Evolutionary conservation across 1,284 basidiomycete species (phyloP).

Genomic region (Leccinum insolens): DNA sequence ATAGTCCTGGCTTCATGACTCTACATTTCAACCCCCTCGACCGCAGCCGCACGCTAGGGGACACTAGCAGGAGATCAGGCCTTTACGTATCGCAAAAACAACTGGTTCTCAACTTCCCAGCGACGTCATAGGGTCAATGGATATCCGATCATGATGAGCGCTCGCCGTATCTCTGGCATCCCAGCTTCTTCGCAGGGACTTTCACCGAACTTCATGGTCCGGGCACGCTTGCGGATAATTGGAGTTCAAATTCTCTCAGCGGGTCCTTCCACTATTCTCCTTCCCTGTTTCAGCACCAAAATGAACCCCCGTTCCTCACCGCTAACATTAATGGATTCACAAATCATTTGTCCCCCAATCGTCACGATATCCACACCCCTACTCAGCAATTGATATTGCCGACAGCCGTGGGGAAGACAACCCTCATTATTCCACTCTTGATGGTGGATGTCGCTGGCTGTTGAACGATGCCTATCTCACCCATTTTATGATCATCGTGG

Average conservation of each 20-base stretch:
- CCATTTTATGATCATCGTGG: not conserved
- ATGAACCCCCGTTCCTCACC: not conserved
- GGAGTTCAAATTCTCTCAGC: not conserved
- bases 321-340: not conserved
- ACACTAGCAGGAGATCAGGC: not conserved
- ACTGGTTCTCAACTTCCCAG: not conserved
- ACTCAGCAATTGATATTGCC: too few relatives aligned
- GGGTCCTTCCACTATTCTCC: not conserved
- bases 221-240: not conserved
- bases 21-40: not conserved
- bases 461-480: not conserved
- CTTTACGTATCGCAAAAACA: not conserved
- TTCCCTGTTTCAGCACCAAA: not conserved
- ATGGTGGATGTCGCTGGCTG: not conserved
- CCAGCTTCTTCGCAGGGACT: not conserved
- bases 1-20: not conserved
- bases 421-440: not conserved
- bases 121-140: not conserved
- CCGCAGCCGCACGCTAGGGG: not conserved
- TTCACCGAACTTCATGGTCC: not conserved
- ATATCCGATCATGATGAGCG: not conserved
- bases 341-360: not conserved
- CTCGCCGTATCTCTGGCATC: not conserved
- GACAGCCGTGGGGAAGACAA: not conserved
- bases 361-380: not conserved